These are phyloP conservation scores for Schoenoplectus tabernaemontani DNA, from an alignment of 202 grass and related monocot genomes.

Conservation along the genomic window DNA sequence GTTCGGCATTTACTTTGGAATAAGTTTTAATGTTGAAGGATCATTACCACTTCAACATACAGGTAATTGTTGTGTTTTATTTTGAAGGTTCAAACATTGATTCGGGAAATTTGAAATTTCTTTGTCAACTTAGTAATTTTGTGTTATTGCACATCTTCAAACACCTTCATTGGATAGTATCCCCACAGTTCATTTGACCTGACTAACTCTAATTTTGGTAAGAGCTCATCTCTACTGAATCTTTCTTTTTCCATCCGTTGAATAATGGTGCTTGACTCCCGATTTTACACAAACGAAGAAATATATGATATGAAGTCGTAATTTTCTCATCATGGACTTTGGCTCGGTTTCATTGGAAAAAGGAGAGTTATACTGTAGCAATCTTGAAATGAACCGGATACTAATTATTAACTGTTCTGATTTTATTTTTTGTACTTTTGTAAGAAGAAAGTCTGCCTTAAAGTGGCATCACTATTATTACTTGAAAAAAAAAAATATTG, in stretches of 20 bases:
- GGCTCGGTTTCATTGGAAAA: background rate
- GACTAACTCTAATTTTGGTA: constrained; percentile 1
- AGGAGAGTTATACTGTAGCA: background rate
- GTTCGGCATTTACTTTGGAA: background rate
- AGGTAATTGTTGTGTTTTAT: background rate
- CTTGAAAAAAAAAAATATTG: background rate
- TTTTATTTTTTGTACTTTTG: background rate
- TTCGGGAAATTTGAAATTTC: background rate
- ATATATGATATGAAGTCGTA: background rate
- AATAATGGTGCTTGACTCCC: background rate
- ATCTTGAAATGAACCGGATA: background rate
- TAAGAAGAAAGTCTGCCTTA: background rate
- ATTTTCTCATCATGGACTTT: background rate
- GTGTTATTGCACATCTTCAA: constrained; percentile 8
- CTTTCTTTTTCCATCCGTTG: background rate
- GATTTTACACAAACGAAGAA: background rate
- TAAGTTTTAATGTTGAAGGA: background rate
- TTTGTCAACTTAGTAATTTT: background rate
- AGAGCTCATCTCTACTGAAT: background rate
- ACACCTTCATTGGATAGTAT: background rate
- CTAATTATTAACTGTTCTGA: background rate
- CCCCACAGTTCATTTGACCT: background rate
- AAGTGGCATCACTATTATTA: background rate
- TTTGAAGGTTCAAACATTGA: background rate
- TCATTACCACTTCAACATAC: background rate